Evolutionary conservation across 2,329 filamentous ascomycete genomes (phyloP).

Genomic region (Botrytis paeoniae): DNA sequence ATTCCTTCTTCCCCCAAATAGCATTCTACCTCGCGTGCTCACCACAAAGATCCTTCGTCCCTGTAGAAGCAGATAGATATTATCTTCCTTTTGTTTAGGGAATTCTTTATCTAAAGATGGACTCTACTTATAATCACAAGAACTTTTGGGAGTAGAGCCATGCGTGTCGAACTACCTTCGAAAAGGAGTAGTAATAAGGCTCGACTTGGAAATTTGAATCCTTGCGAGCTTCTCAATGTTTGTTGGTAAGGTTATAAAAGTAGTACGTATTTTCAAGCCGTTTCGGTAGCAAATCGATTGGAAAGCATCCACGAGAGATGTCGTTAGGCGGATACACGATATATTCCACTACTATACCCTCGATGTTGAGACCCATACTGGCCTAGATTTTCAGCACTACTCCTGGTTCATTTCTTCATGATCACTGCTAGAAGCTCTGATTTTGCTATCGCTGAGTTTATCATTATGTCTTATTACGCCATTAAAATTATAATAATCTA

Average conservation of each 20-base stretch:
- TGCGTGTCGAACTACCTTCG: accelerated
- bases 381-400: not conserved
- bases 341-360: not conserved
- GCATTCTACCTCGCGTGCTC: not conserved
- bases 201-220: not conserved
- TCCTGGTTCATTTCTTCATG: not conserved
- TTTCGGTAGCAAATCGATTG: not conserved
- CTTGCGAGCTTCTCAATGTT: not conserved
- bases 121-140: not conserved
- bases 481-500: accelerated
- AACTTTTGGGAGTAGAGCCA: not conserved
- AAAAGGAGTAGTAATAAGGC: not conserved
- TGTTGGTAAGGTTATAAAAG: not conserved
- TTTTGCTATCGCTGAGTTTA: not conserved
- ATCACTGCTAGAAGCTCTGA: not conserved
- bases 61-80: no score
- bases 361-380: not conserved
- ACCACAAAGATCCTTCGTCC: no score
- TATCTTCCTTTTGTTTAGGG: not conserved
- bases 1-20: not conserved
- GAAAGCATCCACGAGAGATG: not conserved
- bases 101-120: not conserved
- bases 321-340: accelerated
- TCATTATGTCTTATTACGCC: not conserved
- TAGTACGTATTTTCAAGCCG: no score